Conservation (phyloP, 352 stramenopile species). For the Phytopythium sindhum region DNA sequence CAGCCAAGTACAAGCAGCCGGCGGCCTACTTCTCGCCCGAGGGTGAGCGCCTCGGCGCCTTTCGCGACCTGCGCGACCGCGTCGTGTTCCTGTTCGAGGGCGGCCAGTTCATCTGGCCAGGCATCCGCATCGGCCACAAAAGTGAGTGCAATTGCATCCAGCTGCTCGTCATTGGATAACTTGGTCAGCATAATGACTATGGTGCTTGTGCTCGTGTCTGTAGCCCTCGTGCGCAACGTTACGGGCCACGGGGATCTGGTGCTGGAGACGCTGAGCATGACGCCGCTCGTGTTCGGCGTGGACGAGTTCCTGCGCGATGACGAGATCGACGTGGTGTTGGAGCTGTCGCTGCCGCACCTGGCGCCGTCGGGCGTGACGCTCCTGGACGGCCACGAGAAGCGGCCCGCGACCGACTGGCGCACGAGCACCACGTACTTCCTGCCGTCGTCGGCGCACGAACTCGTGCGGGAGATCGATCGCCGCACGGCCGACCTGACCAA, state of each 20-base stretch:
- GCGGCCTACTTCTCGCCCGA: constrained; percentile 59
- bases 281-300: constrained; percentile 62
- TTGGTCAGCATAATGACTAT: background rate
- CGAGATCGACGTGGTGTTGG: constrained; percentile 71
- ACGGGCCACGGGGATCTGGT: constrained; percentile 40
- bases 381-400: constrained; percentile 62
- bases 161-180: background rate
- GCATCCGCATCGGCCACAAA: constrained; percentile 61
- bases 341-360: constrained; percentile 62
- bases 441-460: constrained; percentile 34
- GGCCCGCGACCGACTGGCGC: constrained; percentile 62
- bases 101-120: constrained; percentile 74
- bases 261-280: constrained; percentile 63
- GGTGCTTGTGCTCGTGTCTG: constrained; percentile 1
- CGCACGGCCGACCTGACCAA: constrained; percentile 61
- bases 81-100: constrained; percentile 76
- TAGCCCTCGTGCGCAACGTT: constrained; percentile 40
- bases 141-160: constrained; percentile 19
- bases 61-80: constrained; percentile 38
- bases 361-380: constrained; percentile 56
- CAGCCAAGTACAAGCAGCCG: constrained; percentile 63
- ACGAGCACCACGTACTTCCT: constrained; percentile 80
- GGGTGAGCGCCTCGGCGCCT: constrained; percentile 38
- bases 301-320: constrained; percentile 74
- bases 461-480: constrained; percentile 56